These are phyloP conservation scores for Cucurbita argyrosperma DNA, from an alignment of 306 rosid species.

Conservation along the genomic window DNA sequence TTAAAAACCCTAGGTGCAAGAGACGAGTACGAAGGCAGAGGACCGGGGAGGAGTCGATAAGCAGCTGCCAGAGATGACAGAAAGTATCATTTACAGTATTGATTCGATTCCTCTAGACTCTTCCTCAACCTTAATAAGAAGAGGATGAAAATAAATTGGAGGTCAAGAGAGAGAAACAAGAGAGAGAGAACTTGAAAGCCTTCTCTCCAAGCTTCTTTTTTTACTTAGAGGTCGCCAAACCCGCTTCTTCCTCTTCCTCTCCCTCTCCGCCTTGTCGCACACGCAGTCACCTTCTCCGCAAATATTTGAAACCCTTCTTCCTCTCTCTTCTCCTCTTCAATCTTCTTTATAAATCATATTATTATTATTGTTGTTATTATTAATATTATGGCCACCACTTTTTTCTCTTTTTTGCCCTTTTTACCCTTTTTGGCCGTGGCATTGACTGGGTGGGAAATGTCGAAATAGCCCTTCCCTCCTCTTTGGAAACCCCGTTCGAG, in stretches of 20 bases:
- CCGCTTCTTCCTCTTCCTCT: slow-evolving; percentile 23
- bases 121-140: slow-evolving; percentile 6
- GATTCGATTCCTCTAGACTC: neutral
- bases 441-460: neutral
- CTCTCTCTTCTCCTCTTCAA: neutral
- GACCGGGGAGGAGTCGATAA: neutral
- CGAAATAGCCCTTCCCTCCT: neutral
- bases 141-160: neutral
- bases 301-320: slow-evolving; percentile 13
- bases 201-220: slow-evolving; percentile 8
- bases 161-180: neutral
- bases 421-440: neutral
- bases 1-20: neutral
- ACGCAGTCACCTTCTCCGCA: slow-evolving; percentile 12
- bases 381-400: neutral
- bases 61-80: neutral
- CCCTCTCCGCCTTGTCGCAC: neutral
- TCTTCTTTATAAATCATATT: neutral
- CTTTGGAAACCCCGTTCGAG: neutral
- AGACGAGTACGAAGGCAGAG: neutral
- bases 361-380: too few species aligned
- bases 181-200: slow-evolving; percentile 6
- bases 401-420: neutral
- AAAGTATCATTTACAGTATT: neutral
- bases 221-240: neutral